phyloP scores from a whole-genome alignment of 2,329 filamentous ascomycete species.

The Penicillium expansum region DNA sequence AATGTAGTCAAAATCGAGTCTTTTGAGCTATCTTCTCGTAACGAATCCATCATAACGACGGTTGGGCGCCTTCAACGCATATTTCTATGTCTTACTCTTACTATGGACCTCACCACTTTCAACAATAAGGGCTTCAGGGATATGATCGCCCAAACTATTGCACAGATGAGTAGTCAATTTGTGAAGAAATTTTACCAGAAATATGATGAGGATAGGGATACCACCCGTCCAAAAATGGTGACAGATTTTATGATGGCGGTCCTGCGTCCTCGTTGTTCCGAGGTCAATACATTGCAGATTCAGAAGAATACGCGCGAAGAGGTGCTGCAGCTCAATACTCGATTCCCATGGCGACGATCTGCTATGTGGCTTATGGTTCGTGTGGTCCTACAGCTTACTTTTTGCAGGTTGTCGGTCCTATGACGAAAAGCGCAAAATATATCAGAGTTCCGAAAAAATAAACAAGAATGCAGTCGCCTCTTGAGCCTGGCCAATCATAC shows the following conservation, averaged over 20 bases:
- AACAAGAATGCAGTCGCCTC: constrained; percentile 32
- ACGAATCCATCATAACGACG: constrained; percentile 34
- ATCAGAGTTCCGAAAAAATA: too few relatives aligned
- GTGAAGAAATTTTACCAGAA: constrained; percentile 40
- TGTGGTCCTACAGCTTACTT: constrained; percentile 13
- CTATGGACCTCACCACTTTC: constrained; percentile 10
- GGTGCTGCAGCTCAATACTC: constrained; percentile 43
- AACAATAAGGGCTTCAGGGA: constrained; percentile 21
- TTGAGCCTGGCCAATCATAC: constrained; percentile 7
- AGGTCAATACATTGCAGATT: constrained; percentile 32
- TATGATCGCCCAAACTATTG: too few relatives aligned
- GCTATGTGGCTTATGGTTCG: constrained; percentile 57
- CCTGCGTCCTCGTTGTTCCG: constrained; percentile 41
- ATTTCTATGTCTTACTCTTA: constrained; percentile 46
- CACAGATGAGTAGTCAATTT: background rate
- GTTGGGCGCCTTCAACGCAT: constrained; percentile 39
- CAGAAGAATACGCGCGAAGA: constrained; percentile 57
- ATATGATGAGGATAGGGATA: constrained; percentile 49
- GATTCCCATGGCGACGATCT: constrained; percentile 51
- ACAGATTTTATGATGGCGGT: constrained; percentile 52
- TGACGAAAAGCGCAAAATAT: too few relatives aligned
- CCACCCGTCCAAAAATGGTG: constrained; percentile 50
- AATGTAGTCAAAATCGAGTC: constrained; percentile 34
- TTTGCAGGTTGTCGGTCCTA: constrained; percentile 6
- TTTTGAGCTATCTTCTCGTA: constrained; percentile 49